Percentiles rank a stretch among this genome's conserved stretches.
These are phyloP conservation scores for Lecanicillium sp. DNA, from an alignment of 2,329 filamentous ascomycete species.

Conservation along the genomic window DNA sequence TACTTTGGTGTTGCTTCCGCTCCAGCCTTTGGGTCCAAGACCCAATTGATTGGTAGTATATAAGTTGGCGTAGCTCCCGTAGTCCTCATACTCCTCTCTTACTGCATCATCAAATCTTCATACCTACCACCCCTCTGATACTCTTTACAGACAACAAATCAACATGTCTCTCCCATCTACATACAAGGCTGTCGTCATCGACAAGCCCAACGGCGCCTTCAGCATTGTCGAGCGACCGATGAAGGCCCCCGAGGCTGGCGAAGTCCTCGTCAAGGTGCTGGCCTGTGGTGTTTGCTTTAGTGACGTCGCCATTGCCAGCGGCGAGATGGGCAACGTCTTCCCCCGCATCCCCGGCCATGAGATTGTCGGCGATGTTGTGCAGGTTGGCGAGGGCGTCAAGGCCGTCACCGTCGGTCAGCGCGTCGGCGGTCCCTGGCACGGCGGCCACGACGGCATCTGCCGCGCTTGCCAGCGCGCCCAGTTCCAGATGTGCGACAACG, in stretches of 20 bases:
- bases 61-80: neutral
- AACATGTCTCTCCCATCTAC: constrained; percentile 51
- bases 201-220: constrained; percentile 45
- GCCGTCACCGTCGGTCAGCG: constrained; percentile 58
- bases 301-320: constrained; percentile 44
- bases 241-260: constrained; percentile 45
- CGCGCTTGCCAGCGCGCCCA: constrained; percentile 51
- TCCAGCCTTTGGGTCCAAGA: too few relatives aligned
- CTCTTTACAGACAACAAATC: neutral
- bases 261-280: constrained; percentile 64
- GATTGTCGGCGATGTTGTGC: constrained; percentile 60
- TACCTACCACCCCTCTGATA: neutral
- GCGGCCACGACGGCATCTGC: constrained; percentile 55
- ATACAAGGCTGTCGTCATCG: constrained; percentile 60
- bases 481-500: constrained; percentile 59
- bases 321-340: constrained; percentile 48
- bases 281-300: constrained; percentile 68
- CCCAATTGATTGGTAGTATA: too few relatives aligned
- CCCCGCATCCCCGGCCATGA: constrained; percentile 67
- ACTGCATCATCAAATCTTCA: neutral
- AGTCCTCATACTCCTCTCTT: too few relatives aligned
- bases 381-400: constrained; percentile 50
- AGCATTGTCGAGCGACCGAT: constrained; percentile 55
- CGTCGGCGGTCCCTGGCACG: constrained; percentile 65
- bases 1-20: too few relatives aligned